Evolutionary conservation across 345 rosid species (phyloP).

Genomic region (Eucalyptus pauciflora): DNA sequence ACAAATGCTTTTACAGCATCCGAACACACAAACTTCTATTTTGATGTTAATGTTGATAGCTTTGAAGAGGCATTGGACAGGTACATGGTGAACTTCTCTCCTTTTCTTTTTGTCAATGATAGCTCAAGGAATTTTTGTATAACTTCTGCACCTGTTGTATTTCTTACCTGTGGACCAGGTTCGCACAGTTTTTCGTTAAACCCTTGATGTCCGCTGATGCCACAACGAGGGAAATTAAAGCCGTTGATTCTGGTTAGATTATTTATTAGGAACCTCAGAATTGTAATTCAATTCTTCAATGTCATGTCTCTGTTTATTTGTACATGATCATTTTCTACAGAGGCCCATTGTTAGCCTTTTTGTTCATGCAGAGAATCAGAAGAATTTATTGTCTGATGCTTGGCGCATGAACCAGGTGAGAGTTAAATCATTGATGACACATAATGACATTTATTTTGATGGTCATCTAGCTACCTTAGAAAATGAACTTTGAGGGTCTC

Average conservation of each 20-base stretch:
- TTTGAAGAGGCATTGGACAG: constrained; percentile 90
- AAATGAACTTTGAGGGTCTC: not conserved
- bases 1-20: constrained; percentile 79
- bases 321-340: not conserved
- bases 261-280: not conserved
- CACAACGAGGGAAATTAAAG: constrained; percentile 81
- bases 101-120: not conserved
- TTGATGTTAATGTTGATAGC: constrained; percentile 60
- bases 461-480: not conserved
- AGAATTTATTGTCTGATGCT: constrained; percentile 68
- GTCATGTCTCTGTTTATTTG: not conserved
- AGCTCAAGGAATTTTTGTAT: not conserved
- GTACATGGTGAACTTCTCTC: constrained; percentile 13
- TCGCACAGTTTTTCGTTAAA: constrained; percentile 79
- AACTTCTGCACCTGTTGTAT: not conserved
- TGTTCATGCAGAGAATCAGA: constrained; percentile 68
- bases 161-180: constrained; percentile 34
- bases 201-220: constrained; percentile 96
- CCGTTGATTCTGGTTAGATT: constrained; percentile 85
- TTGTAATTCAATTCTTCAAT: not conserved
- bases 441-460: not conserved
- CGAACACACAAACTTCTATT: constrained; percentile 66
- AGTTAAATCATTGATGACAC: not conserved
- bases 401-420: constrained; percentile 88
- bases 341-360: not conserved